phyloP scores from a whole-genome alignment of 257 asterid species.

The Ilex asprella region DNA sequence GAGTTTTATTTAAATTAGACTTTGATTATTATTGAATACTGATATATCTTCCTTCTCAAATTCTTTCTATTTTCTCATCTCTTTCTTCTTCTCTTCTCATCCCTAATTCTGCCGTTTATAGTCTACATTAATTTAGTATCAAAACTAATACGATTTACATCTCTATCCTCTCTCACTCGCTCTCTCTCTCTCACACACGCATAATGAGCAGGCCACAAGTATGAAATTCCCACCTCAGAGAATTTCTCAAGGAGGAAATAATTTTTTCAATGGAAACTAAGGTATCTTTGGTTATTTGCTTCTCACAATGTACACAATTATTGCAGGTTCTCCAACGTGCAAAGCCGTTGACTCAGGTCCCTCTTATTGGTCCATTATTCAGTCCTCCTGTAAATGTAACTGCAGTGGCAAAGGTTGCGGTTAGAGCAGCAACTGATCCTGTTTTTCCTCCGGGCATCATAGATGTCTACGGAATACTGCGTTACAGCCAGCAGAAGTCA shows the following conservation, averaged over 20 bases:
- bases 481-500: constrained; percentile 61
- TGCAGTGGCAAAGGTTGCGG: constrained; percentile 84
- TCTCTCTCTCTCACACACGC: too few relatives aligned
- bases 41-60: too few relatives aligned
- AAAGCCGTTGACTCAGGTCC: constrained; percentile 57
- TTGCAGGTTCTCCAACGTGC: constrained; percentile 75
- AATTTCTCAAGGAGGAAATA: background rate
- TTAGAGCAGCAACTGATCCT: constrained; percentile 81
- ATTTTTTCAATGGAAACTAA: background rate
- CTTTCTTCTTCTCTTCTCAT: too few relatives aligned
- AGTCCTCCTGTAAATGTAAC: constrained; percentile 74
- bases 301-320: too few relatives aligned
- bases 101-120: background rate
- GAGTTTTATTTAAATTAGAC: too few relatives aligned
- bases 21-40: too few relatives aligned
- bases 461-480: constrained; percentile 65
- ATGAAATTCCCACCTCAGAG: background rate
- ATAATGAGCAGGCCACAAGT: background rate
- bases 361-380: constrained; percentile 80
- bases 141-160: too few relatives aligned
- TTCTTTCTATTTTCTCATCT: too few relatives aligned
- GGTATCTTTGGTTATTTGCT: too few relatives aligned
- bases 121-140: too few relatives aligned
- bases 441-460: constrained; percentile 88
- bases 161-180: too few relatives aligned